Evolutionary conservation across 2,329 filamentous ascomycete genomes (phyloP), one percentile per base, ranked within the genome.

Genomic region (Pestalotiopsis sp.): DNA sequence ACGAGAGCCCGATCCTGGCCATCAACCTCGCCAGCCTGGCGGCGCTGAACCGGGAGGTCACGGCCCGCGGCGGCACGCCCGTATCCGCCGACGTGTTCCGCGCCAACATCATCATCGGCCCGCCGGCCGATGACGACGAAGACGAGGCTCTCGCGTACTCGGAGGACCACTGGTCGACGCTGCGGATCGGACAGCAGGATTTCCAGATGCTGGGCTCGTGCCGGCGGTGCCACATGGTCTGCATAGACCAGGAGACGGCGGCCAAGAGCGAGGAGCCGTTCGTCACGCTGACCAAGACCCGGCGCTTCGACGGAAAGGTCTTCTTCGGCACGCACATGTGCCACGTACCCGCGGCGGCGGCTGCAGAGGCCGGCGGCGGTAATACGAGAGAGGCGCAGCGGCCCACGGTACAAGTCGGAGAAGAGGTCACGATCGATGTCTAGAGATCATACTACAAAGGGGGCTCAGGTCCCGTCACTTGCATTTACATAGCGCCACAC

Each of bases 151-250:
- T 75, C 17, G 78, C 94, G 0, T 98, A 96, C 78, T 86, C 87
- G 0, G 95, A 98, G 81, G 96, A 98, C 73, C 79, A 82, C 5
- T 98, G 95, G 95, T 84, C 83, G 13, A 84, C 81, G 17, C 75
- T 97, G 56, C 84, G 81, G 9, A 92, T 98, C 68, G 92, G 92
- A 1, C 73, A 79, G 2, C 85, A 91, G 69, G 79, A 81, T 11
- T 92, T 94, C 74, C 85, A 92, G 70, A 89, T 97, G 75, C 82
- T 98, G 4, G 95, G 95, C 0, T 89, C 92, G 3, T 99, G 96
- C 76, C 89, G 94, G 70, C 85, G 96, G 69, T 99, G 96, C 74
- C 94, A 97, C 78, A 98, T 99, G 95, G 92, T 99, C 11, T 98
- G 95, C 77, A 89, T 98, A 61, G 91, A 99, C 76, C 96, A 98